A percentile compares a stretch with the other conserved stretches of the same genome.
Conservation (phyloP, 495 filamentous ascomycete species). For the Trichoderma parareesei region DNA sequence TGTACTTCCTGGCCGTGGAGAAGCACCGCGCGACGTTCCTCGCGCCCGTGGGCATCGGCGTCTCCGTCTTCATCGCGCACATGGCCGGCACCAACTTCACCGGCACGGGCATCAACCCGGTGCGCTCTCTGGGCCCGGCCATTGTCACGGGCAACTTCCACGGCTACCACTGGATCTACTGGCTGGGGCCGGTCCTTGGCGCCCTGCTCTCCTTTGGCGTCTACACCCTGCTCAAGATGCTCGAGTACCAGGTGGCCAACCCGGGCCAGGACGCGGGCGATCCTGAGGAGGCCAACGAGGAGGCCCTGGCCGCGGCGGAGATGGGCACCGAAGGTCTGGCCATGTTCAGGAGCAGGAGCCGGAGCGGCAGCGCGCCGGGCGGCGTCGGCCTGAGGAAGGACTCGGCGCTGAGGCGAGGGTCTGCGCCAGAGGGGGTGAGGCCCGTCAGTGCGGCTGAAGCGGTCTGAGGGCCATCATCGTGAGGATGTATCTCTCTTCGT, state of each 20-base stretch:
- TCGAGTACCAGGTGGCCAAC: conserved; percentile 73
- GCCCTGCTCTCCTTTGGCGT: conserved; percentile 57
- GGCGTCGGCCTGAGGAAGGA: not conserved
- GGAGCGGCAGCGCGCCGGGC: not conserved
- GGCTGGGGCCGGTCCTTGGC: conserved; percentile 49
- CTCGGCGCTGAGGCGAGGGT: not conserved
- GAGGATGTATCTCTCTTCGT: not conserved
- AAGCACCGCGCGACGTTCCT: conserved; percentile 75
- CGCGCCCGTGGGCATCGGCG: conserved; percentile 70
- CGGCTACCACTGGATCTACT: conserved; percentile 65
- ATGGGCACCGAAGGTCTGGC: not conserved
- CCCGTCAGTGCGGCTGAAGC: not conserved
- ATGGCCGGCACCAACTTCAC: conserved; percentile 54
- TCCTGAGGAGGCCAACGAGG: conserved; percentile 1
- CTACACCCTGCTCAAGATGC: conserved; percentile 55
- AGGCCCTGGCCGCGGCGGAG: not conserved
- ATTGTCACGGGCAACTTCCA: conserved; percentile 54
- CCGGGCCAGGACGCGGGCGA: conserved; percentile 30
- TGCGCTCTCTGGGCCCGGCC: conserved; percentile 47
- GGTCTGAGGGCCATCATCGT: not conserved
- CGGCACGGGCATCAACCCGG: conserved; percentile 53
- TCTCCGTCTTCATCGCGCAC: conserved; percentile 63
- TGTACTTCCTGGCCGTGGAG: conserved; percentile 77
- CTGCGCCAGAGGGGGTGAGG: not conserved
- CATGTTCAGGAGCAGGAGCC: not conserved